Evolutionary conservation across 352 stramenopile species (phyloP), one percentile per base, ranked within the genome.

Genomic region (Phytophthora nicotianae): DNA sequence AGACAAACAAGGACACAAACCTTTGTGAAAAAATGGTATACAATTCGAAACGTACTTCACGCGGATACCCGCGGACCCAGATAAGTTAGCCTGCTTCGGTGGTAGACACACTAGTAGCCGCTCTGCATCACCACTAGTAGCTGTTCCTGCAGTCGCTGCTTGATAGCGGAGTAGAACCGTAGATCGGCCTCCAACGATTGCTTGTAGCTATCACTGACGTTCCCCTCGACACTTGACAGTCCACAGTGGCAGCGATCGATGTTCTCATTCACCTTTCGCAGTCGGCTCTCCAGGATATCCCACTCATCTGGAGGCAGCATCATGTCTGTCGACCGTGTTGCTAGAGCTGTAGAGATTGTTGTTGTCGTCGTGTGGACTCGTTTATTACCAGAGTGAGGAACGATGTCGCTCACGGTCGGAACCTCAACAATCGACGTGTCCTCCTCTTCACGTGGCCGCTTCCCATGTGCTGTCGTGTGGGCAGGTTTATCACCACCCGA

Each of bases 91-190:
- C 53, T 56, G 50, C 55, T 47, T 49, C 51, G 20, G 40, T 41
- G 49, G 32, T 41, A 47, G 33, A 24, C 5, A n/a, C 20, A 21
- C 48, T 81, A 89, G 41, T 82, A 89, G 24, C 76, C 77, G 47
- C 66, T 77, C 56, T 89, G 77, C 81, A 91, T 91, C 19, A 83
- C 72, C 50, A 89, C 81, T 9, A 91, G 59, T 20, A 91, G 58
- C 24, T 91, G 79, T 65, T 89, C 77, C 51, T 91, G 81, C 33
- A 91, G 67, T 7, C 77, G 77, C 60, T 89, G 81, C 59, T 91
- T 91, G 62, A 91, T 91, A 38, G 79, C 77, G 1, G 76, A 77
- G 65, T 88, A 91, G 58, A 91, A 91, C 3, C 74, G 73, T 41
- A 91, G 56, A 54, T 91, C 81, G 11, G 68, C 68, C 43, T 91